Evolutionary conservation across 345 rosid species (phyloP), one percentile per base, ranked within the genome.

Genomic region (Hypericum perforatum): DNA sequence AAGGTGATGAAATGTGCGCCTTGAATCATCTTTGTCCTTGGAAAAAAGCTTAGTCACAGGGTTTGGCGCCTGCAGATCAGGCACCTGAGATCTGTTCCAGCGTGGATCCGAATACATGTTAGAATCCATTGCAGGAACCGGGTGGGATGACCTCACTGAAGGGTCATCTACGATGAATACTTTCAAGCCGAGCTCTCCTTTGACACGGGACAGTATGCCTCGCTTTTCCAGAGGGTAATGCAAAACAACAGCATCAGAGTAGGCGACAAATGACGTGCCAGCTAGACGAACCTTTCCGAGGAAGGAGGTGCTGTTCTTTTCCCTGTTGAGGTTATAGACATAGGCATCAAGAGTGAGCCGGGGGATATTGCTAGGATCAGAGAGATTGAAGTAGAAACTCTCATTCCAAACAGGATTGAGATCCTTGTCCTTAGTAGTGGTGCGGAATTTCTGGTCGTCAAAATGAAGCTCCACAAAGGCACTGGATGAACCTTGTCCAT

Each of bases 351-450:
- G 92, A 52, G 60, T 38, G 46, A 75, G 82, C 59, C 74, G 71
- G 6, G 75, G 49, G 7, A 87, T 55, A 65, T 63, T 76, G 68
- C 54, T 73, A 36, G 96, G 78, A 56, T 91, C 74, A 6, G 95
- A 79, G 52, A 91, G 66, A 58, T 84, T 82, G 87, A 91, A 87
- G 68, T 69, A 82, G 76, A 91, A 87, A 49, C 54, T 79, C 57
- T 91, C 96, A 54, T 79, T 79, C 96, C 96, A 91, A 8, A 79
- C 77, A 5, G 98, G 98, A 62, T 55, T 79, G 6, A 75, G 78
- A 65, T 84, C 96, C 36, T 72, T 82, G 16, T 73, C 69, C 71
- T 87, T 91, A 8, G 54, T 71, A 6, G 86, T 54, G 43, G 96
- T 82, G 54, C 78, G 89, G 57, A 78, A 73, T 59, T 48, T 82